Conservation (phyloP, 345 rosid genomes). For the Eucalyptus microcorys region DNA sequence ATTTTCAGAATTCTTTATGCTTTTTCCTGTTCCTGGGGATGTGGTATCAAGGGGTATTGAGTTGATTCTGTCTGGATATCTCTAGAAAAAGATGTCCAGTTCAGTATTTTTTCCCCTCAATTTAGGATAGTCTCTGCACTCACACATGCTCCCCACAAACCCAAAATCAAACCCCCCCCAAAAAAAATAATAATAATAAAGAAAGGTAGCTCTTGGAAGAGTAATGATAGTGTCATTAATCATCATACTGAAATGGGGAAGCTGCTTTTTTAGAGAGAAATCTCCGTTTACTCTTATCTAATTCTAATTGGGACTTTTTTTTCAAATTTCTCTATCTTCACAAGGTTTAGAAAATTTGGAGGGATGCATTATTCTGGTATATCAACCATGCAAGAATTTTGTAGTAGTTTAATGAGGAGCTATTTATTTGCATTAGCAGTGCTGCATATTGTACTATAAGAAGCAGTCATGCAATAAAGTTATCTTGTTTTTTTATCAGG, state of each 20-base stretch:
- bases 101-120: neutral
- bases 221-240: neutral
- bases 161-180: neutral
- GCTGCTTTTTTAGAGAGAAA: neutral
- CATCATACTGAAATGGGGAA: neutral
- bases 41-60: neutral
- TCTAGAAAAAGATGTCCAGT: neutral
- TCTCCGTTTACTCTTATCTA: neutral
- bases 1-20: neutral
- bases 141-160: neutral
- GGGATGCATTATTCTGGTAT: neutral
- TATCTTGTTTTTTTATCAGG: conserved; percentile 33
- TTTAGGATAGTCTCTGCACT: neutral
- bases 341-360: neutral
- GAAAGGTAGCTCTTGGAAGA: neutral
- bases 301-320: neutral
- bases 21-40: neutral
- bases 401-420: neutral
- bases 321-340: neutral
- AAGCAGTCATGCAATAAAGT: neutral
- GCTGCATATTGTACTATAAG: neutral
- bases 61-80: neutral
- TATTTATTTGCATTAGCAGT: neutral
- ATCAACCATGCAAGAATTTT: neutral
- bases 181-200: neutral